Conservation (phyloP, 2,329 filamentous ascomycete species). For the Xylariaceae sp. region DNA sequence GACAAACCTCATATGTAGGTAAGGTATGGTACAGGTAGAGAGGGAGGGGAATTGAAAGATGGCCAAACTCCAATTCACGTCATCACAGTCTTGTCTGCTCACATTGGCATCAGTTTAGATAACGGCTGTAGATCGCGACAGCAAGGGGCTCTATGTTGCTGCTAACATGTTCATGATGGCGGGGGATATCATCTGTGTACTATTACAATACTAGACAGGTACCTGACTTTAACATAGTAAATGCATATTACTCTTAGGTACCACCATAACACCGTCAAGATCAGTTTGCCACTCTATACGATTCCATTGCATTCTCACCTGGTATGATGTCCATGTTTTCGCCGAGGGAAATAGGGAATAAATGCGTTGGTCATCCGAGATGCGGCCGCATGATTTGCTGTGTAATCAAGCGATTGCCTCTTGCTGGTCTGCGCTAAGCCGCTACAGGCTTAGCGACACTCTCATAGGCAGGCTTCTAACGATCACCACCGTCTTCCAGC, state of each 20-base stretch:
- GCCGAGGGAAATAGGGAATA: too few relatives aligned
- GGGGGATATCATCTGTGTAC: not conserved
- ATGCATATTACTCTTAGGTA: not conserved
- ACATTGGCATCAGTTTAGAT: not conserved
- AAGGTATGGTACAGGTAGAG: not conserved
- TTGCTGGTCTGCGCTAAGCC: conserved; percentile 5
- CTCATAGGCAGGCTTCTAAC: conserved; percentile 21
- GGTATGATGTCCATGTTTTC: too few relatives aligned
- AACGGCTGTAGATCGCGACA: too few relatives aligned
- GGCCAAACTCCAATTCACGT: conserved; percentile 1
- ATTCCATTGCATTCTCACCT: too few relatives aligned
- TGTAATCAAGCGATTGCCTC: conserved; percentile 10
- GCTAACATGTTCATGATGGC: not conserved
- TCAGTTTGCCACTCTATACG: not conserved
- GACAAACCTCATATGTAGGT: not conserved
- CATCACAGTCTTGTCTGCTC: not conserved
- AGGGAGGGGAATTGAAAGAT: not conserved
- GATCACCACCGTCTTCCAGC: conserved; percentile 23
- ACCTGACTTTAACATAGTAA: not conserved
- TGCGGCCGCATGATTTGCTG: not conserved
- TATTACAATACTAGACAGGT: not conserved
- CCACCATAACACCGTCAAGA: not conserved
- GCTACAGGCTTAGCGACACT: conserved; percentile 18
- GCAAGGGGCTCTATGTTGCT: not conserved
- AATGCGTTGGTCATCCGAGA: not conserved